Conservation (phyloP, 2,329 filamentous ascomycete species). For the Phoma sp. region DNA sequence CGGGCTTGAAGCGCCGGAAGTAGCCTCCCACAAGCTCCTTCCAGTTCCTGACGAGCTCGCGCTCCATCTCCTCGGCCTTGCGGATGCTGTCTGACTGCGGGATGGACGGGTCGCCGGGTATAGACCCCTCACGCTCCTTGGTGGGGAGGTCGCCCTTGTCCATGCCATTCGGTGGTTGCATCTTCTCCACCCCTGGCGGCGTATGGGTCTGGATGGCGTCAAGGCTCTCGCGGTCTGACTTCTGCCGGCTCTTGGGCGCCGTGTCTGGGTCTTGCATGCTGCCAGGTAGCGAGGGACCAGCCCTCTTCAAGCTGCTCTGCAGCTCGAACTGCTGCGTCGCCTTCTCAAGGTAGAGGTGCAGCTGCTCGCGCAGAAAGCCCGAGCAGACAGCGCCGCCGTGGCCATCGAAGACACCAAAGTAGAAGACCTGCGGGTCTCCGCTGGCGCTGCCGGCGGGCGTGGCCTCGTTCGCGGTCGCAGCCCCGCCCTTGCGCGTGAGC, state of each 20-base stretch:
- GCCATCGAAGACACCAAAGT: conserved; percentile 95
- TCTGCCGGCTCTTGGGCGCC: conserved; percentile 26
- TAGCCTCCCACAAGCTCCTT: conserved; percentile 88
- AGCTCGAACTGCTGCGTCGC: conserved; percentile 78
- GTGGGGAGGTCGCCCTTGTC: conserved; percentile 30
- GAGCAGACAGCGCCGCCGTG: conserved; percentile 92
- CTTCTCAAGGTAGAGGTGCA: conserved; percentile 89
- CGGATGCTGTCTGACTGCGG: conserved; percentile 56
- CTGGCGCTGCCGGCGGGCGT: conserved; percentile 76
- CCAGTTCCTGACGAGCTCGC: conserved; percentile 75
- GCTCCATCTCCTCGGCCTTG: conserved; percentile 72
- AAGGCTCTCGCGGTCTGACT: conserved; percentile 48
- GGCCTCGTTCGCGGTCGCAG: conserved; percentile 59
- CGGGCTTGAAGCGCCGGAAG: conserved; percentile 86
- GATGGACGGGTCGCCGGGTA: conserved; percentile 36
- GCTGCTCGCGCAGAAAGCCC: conserved; percentile 79
- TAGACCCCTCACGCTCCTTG: conserved; percentile 28
- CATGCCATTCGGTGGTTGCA: conserved; percentile 41
- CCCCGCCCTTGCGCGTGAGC: conserved; percentile 51
- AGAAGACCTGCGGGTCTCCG: conserved; percentile 95
- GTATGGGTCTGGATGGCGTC: conserved; percentile 58
- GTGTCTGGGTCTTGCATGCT: conserved; percentile 33
- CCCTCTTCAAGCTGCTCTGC: conserved; percentile 68
- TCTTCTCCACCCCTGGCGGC: conserved; percentile 48
- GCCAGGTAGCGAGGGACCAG: conserved; percentile 30